Evolutionary conservation across 495 filamentous ascomycete species (phyloP).

Genomic region (Penicillium verhagenii): DNA sequence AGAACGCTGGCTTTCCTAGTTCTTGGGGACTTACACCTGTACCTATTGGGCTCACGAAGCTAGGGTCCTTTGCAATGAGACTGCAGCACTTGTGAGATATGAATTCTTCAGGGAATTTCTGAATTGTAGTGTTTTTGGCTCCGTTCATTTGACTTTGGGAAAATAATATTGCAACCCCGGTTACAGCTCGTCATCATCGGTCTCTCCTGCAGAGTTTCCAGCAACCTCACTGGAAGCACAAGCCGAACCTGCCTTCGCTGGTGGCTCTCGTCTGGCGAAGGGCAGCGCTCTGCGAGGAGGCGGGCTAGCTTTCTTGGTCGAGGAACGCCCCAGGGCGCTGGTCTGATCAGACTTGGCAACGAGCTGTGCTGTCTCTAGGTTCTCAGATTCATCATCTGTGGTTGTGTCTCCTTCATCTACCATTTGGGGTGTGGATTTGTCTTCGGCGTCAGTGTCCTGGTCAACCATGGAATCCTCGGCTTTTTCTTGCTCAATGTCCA

Average conservation of each 20-base stretch:
- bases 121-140: too few relatives aligned
- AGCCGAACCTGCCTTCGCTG: slow-evolving; percentile 1
- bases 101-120: too few relatives aligned
- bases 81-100: too few relatives aligned
- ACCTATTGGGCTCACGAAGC: neutral
- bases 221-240: slow-evolving; percentile 7
- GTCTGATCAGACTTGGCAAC: neutral
- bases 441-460: slow-evolving; percentile 41
- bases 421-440: slow-evolving; percentile 33
- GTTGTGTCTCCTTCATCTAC: slow-evolving; percentile 43
- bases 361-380: neutral
- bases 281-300: slow-evolving; percentile 44
- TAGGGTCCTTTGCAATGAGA: too few relatives aligned
- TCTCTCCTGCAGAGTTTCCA: slow-evolving; percentile 44
- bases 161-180: too few relatives aligned
- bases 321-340: neutral
- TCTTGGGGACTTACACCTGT: neutral
- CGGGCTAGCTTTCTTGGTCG: slow-evolving; percentile 20
- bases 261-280: slow-evolving; percentile 26
- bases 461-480: slow-evolving; percentile 23
- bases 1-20: neutral
- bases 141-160: too few relatives aligned
- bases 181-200: slow-evolving; percentile 55
- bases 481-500: slow-evolving; percentile 53
- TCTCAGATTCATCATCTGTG: slow-evolving; percentile 27